Percentiles rank a stretch among this genome's conserved stretches.
These are phyloP conservation scores for Setaria viridis DNA, from an alignment of 202 grass and related monocot genomes.

Conservation along the genomic window DNA sequence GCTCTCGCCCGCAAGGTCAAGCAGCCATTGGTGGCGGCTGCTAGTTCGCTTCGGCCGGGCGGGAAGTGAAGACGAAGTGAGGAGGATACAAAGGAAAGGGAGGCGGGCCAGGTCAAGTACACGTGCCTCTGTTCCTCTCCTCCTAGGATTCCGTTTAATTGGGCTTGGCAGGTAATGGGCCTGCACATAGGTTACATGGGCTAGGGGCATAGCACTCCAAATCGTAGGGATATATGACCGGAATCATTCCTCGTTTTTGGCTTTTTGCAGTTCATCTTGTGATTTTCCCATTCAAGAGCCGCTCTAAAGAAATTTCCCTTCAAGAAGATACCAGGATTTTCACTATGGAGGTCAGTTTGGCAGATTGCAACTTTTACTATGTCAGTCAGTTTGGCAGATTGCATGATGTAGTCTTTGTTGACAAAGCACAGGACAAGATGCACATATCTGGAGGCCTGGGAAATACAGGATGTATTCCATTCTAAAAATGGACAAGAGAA, in stretches of 20 bases:
- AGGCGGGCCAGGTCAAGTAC: slow-evolving; percentile 36
- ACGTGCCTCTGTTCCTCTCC: slow-evolving; percentile 37
- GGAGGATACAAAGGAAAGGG: slow-evolving; percentile 34
- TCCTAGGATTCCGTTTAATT: slow-evolving; percentile 51
- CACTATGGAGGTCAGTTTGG: no score
- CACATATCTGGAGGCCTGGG: not conserved
- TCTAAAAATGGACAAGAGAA: not conserved
- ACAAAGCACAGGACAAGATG: not conserved
- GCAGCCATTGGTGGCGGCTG: slow-evolving; percentile 33
- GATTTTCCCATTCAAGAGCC: not conserved
- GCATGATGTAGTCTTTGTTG: not conserved
- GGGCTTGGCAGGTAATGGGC: not conserved
- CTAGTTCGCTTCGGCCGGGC: slow-evolving; percentile 44
- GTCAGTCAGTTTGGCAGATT: not conserved
- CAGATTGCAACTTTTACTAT: not conserved
- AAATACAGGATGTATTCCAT: not conserved
- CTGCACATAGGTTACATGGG: not conserved
- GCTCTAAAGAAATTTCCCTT: not conserved
- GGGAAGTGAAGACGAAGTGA: slow-evolving; percentile 57
- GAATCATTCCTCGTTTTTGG: not conserved
- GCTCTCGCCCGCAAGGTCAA: slow-evolving; percentile 2
- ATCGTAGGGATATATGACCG: not conserved
- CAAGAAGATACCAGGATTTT: not conserved
- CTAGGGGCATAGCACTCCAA: not conserved
- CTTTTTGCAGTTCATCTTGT: not conserved